phyloP scores from a whole-genome alignment of 192 early-diverging fungal genomes.

The Podochytrium sp. region DNA sequence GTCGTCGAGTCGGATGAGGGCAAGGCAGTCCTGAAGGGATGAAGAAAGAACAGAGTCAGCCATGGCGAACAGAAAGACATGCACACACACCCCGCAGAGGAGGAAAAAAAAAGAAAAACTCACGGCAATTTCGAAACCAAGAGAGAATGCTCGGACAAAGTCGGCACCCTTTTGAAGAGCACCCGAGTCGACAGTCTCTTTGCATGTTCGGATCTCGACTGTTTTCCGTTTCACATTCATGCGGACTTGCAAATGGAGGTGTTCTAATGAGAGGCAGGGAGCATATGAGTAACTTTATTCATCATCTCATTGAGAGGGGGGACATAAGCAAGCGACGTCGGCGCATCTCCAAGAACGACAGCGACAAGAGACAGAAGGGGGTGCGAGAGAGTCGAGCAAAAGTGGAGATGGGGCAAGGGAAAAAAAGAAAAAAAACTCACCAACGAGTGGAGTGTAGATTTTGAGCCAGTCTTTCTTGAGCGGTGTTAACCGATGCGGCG shows the following conservation, averaged over 20 bases:
- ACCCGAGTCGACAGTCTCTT: constrained; percentile 83
- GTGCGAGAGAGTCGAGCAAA: background rate
- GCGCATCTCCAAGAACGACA: no score
- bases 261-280: constrained; percentile 51
- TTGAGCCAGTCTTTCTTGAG: constrained; percentile 93
- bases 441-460: constrained; percentile 93
- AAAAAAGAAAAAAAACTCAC: constrained; percentile 18
- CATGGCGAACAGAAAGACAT: no score
- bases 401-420: background rate
- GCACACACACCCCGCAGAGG: no score
- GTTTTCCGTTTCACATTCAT: constrained; percentile 90
- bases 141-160: constrained; percentile 90
- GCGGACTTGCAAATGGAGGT: constrained; percentile 93
- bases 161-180: constrained; percentile 96
- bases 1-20: constrained; percentile 94
- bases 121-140: constrained; percentile 86
- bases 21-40: constrained; percentile 72
- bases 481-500: constrained; percentile 90
- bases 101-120: background rate
- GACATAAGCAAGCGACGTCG: no score
- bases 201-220: constrained; percentile 87
- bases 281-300: background rate
- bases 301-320: background rate
- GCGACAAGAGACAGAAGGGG: background rate
- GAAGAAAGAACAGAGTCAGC: background rate